phyloP scores from a whole-genome alignment of 257 asterid species.

The Plantago elongata region DNA sequence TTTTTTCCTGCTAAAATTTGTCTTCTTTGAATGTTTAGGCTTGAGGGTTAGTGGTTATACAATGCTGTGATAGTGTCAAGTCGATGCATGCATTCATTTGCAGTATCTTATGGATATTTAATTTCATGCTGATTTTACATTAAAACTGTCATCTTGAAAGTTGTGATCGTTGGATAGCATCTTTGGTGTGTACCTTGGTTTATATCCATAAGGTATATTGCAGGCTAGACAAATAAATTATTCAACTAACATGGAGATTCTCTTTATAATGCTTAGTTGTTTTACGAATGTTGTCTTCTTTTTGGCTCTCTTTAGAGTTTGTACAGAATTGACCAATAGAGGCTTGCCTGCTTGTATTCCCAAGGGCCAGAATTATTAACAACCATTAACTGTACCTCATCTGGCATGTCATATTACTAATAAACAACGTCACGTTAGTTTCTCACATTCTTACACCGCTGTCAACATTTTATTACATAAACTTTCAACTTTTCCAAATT shows the following conservation, averaged over 20 bases:
- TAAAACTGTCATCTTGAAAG: too few species aligned
- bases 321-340: not conserved
- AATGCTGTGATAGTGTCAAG: not conserved
- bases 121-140: too few species aligned
- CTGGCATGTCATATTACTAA: too few species aligned
- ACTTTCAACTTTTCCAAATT: too few species aligned
- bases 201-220: not conserved
- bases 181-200: too few species aligned
- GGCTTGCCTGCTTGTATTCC: slow-evolving; percentile 5
- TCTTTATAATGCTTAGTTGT: not conserved
- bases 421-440: too few species aligned
- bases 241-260: not conserved
- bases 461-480: too few species aligned
- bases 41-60: not conserved
- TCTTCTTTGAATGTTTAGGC: not conserved
- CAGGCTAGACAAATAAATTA: not conserved
- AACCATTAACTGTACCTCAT: not conserved
- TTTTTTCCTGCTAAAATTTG: too few species aligned
- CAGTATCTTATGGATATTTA: not conserved
- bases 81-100: not conserved
- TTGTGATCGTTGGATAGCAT: too few species aligned
- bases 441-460: too few species aligned
- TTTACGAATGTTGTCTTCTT: not conserved
- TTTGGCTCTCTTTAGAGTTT: not conserved
- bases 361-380: not conserved